phyloP scores from a whole-genome alignment of 176 grass and related monocot species.

The Leersia perrieri region DNA sequence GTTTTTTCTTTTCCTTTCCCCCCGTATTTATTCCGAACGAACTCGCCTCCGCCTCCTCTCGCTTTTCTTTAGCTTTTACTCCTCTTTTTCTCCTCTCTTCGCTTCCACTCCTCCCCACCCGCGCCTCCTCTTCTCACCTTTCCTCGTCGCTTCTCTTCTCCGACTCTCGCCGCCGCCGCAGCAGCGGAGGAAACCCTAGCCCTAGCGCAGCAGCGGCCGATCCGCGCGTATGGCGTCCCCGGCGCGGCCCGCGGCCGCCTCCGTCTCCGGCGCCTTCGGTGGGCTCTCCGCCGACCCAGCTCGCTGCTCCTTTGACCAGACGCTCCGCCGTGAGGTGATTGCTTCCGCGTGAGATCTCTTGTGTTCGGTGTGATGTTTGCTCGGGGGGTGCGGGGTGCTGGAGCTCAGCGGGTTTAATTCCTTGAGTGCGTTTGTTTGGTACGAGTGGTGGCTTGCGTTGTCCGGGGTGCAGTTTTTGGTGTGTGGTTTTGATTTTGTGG shows the following conservation, averaged over 20 bases:
- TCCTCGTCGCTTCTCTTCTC: conserved; percentile 5
- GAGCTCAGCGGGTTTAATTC: not conserved
- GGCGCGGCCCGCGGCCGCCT: conserved; percentile 38
- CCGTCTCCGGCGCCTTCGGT: conserved; percentile 53
- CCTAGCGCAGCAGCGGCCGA: not conserved
- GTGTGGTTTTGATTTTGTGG: not conserved
- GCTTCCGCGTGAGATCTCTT: not conserved
- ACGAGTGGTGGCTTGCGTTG: not conserved
- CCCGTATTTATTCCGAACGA: conserved; percentile 37
- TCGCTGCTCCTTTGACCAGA: conserved; percentile 53
- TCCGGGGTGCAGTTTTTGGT: not conserved
- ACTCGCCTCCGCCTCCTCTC: not conserved
- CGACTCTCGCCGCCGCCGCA: not conserved
- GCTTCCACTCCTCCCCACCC: conserved; percentile 28
- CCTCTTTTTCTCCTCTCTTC: not conserved
- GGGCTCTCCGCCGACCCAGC: conserved; percentile 44
- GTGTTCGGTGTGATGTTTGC: not conserved
- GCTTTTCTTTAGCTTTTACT: conserved; percentile 38
- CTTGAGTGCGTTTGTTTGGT: not conserved
- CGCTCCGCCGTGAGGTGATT: conserved; percentile 42
- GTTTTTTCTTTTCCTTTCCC: not conserved
- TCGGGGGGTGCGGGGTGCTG: too few relatives aligned
- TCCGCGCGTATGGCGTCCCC: conserved; percentile 42
- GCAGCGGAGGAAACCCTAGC: conserved; percentile 34
- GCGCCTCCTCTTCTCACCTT: not conserved